These are phyloP conservation scores for Cochlearia excelsa DNA, from an alignment of 345 rosid species.

Conservation along the genomic window DNA sequence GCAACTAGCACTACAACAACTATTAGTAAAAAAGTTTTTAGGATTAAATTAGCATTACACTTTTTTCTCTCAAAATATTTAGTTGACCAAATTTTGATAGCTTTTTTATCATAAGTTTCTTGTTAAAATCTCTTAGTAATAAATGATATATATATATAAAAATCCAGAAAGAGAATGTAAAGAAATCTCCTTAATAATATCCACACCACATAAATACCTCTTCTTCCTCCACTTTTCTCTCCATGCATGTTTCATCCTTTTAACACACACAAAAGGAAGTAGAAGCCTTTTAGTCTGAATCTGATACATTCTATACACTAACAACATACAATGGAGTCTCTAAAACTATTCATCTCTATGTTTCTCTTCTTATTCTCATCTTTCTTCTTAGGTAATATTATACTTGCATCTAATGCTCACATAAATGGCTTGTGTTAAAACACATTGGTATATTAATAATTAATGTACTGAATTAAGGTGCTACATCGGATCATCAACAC, in stretches of 20 bases:
- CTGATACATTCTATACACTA: slow-evolving; percentile 16
- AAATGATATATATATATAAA: not conserved
- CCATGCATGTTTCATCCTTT: slow-evolving; percentile 19
- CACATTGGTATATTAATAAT: not conserved
- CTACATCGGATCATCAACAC: slow-evolving; percentile 18
- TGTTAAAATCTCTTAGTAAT: no score
- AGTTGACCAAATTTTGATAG: no score
- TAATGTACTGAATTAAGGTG: slow-evolving; percentile 26
- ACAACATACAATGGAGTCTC: slow-evolving; percentile 21
- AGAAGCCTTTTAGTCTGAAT: slow-evolving; percentile 7
- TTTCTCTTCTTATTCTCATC: slow-evolving; percentile 21
- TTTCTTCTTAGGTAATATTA: slow-evolving; percentile 18
- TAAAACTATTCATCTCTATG: slow-evolving; percentile 12
- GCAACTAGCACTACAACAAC: no score
- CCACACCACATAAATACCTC: slow-evolving; percentile 26
- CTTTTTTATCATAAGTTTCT: no score
- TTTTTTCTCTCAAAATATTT: no score
- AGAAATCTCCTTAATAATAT: slow-evolving; percentile 21
- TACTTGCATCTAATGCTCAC: not conserved
- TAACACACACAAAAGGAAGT: slow-evolving; percentile 12
- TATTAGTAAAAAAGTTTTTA: no score
- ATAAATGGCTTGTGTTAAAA: not conserved
- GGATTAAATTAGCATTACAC: no score
- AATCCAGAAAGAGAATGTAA: slow-evolving; percentile 9
- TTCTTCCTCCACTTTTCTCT: slow-evolving; percentile 30